Conservation (phyloP, 495 filamentous ascomycete species). For the Chaetomidium leptoderma region DNA sequence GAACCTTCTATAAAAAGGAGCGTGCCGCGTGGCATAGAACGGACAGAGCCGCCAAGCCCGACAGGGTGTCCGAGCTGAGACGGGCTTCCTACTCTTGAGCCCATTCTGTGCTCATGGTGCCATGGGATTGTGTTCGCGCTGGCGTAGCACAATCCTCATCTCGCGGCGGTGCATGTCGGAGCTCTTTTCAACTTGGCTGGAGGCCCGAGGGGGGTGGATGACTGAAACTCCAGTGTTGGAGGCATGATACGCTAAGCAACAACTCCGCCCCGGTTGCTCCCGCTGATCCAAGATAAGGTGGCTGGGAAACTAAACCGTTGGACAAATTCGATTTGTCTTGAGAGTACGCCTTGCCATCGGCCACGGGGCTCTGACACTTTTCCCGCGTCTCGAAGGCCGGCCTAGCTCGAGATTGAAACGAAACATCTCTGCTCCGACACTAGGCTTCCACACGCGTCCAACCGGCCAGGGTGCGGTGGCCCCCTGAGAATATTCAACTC, state of each 20-base stretch:
- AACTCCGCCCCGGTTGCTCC: background rate
- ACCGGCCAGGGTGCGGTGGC: background rate
- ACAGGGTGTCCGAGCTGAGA: background rate
- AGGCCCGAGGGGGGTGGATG: too few relatives aligned
- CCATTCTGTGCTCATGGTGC: background rate
- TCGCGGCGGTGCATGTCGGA: background rate
- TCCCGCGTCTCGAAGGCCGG: background rate
- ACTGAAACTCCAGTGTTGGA: background rate
- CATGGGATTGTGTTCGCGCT: background rate
- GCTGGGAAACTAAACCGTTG: background rate
- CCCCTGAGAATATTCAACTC: background rate
- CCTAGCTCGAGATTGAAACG: background rate
- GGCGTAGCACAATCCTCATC: background rate
- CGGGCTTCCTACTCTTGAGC: background rate
- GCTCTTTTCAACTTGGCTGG: background rate
- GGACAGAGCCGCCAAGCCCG: background rate
- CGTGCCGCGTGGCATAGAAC: background rate
- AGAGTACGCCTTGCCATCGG: background rate
- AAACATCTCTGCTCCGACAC: too few relatives aligned
- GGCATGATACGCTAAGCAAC: background rate
- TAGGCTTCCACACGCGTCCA: too few relatives aligned
- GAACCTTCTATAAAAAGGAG: constrained; percentile 3
- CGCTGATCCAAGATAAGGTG: background rate
- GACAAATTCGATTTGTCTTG: background rate
- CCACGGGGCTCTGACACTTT: background rate